A percentile compares a stretch with the other conserved stretches of the same genome.
phyloP scores from a whole-genome alignment of 768 basidiomycete species.

The Russula griseocarnosa region DNA sequence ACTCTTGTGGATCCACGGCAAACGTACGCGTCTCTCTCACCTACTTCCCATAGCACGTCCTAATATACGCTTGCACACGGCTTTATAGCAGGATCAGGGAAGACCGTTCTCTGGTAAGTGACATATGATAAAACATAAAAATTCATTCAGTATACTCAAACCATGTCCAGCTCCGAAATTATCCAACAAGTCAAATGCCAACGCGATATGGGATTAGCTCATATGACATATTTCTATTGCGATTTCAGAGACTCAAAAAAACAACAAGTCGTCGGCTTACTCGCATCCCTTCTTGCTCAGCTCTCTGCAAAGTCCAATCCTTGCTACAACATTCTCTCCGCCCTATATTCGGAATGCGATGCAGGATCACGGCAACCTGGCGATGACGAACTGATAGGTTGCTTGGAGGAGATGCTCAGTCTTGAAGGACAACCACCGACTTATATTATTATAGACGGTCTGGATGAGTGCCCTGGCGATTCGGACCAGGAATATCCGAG shows the following conservation, averaged over 20 bases:
- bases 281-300: background rate
- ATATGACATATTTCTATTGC: slow-evolving; percentile 1
- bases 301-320: background rate
- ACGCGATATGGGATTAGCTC: background rate
- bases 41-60: background rate
- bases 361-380: background rate
- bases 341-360: background rate
- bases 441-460: background rate
- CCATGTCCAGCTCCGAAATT: background rate
- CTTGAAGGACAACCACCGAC: background rate
- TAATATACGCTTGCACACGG: background rate
- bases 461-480: background rate
- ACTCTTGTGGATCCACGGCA: background rate
- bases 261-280: background rate
- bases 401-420: background rate
- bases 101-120: background rate
- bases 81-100: slow-evolving; percentile 1
- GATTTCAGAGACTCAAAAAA: background rate
- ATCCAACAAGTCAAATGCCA: background rate
- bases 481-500: background rate
- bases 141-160: background rate
- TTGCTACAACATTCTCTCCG: background rate
- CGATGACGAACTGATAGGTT: background rate
- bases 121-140: background rate
- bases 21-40: background rate